Conservation (phyloP, 305 asterid genomes). For the Stenogyne calaminthoides region DNA sequence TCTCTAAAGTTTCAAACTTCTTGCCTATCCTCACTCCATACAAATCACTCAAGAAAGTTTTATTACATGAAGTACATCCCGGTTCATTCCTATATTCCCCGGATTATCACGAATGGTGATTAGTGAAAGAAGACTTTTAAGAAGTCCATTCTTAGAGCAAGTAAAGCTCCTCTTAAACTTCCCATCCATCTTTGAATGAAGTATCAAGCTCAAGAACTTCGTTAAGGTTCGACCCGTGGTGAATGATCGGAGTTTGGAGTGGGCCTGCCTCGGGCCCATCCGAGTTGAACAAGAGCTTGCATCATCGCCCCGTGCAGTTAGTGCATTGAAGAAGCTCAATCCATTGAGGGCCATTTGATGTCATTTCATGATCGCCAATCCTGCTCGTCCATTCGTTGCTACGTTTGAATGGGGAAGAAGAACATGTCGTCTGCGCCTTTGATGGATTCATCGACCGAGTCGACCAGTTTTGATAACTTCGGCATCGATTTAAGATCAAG, state of each 20-base stretch:
- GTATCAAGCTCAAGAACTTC: slow-evolving; percentile 82
- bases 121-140: slow-evolving; percentile 76
- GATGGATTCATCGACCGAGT: slow-evolving; percentile 51
- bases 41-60: slow-evolving; percentile 53
- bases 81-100: slow-evolving; percentile 71
- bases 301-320: slow-evolving; percentile 70
- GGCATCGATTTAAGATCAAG: slow-evolving; percentile 46
- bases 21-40: slow-evolving; percentile 17
- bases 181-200: slow-evolving; percentile 66
- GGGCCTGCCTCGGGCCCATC: slow-evolving; percentile 47
- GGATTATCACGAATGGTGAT: slow-evolving; percentile 60
- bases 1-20: slow-evolving; percentile 43
- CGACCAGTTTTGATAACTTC: slow-evolving; percentile 51
- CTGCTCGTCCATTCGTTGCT: slow-evolving; percentile 59
- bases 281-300: slow-evolving; percentile 71
- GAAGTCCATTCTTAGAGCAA: slow-evolving; percentile 75
- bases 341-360: slow-evolving; percentile 98
- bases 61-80: slow-evolving; percentile 81
- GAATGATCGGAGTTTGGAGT: slow-evolving; percentile 46
- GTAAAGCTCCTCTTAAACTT: slow-evolving; percentile 87
- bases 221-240: slow-evolving; percentile 45
- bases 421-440: slow-evolving; percentile 94
- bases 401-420: slow-evolving; percentile 78
- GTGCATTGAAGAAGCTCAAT: slow-evolving; percentile 71
- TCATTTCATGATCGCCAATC: slow-evolving; percentile 74